Percentiles rank a stretch among this genome's conserved stretches.
Conservation (phyloP, 2,329 filamentous ascomycete species). For the Beauveria bassiana region DNA sequence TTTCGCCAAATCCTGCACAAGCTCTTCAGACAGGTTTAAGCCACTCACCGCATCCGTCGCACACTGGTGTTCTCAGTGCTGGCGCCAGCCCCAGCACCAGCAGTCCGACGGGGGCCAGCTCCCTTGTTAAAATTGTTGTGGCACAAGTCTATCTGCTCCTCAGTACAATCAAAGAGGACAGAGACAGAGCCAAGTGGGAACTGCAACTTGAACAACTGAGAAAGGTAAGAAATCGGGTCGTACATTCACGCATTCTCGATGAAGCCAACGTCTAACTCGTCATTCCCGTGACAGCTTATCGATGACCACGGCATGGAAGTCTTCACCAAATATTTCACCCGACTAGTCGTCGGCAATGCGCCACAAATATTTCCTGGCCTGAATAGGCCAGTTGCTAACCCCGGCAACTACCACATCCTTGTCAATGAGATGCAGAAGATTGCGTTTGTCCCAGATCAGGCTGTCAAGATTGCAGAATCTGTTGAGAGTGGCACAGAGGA, state of each 20-base stretch:
- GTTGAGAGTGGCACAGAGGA: conserved; percentile 88
- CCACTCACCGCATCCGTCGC: conserved; percentile 50
- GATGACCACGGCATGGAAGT: conserved; percentile 99
- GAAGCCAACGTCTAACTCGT: neutral
- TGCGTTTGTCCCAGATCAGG: conserved; percentile 70
- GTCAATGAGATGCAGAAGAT: conserved; percentile 81
- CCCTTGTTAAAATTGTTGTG: conserved; percentile 85
- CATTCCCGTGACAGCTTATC: conserved; percentile 58
- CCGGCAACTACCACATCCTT: conserved; percentile 77
- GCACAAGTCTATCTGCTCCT: conserved; percentile 92
- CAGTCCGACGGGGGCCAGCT: conserved; percentile 55
- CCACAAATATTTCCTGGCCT: conserved; percentile 80
- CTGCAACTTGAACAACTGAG: conserved; percentile 83
- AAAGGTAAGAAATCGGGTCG: conserved; percentile 54
- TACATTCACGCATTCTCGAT: conserved; percentile 8
- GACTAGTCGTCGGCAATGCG: conserved; percentile 85
- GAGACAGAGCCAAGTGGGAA: conserved; percentile 85
- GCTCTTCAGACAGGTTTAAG: conserved; percentile 48
- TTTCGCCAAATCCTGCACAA: conserved; percentile 54
- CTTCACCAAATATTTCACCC: conserved; percentile 90
- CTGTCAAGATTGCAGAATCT: conserved; percentile 84
- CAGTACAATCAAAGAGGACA: conserved; percentile 91
- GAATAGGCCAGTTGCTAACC: conserved; percentile 63
- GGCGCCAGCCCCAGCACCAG: conserved; percentile 54
- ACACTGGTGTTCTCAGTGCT: conserved; percentile 49